Evolutionary conservation across 2,329 filamentous ascomycete species (phyloP).

Genomic region (Cladorrhinum sp.): DNA sequence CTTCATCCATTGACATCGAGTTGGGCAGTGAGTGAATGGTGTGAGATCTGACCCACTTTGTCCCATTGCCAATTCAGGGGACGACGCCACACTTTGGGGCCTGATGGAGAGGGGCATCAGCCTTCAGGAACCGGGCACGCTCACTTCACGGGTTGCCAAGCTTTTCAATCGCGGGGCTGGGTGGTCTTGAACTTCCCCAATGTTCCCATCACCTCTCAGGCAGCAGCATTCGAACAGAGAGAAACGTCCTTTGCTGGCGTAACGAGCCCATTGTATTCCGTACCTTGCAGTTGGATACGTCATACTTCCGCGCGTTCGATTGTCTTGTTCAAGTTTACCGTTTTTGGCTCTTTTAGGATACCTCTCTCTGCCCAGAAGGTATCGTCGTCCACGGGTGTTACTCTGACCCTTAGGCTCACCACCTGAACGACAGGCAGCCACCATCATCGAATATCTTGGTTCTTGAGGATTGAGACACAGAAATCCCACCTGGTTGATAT

Average conservation of each 20-base stretch:
- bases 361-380: too few species aligned
- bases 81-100: background rate
- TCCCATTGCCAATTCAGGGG: background rate
- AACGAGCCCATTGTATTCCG: background rate
- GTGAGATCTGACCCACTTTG: background rate
- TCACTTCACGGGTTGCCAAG: background rate
- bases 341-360: background rate
- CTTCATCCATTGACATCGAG: too few species aligned
- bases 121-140: background rate
- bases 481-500: background rate
- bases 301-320: constrained; percentile 2
- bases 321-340: background rate
- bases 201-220: constrained; percentile 1
- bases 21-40: background rate
- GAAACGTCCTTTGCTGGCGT: background rate
- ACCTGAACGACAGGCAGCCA: background rate
- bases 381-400: too few species aligned
- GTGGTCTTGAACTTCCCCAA: background rate
- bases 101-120: background rate
- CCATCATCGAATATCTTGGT: background rate
- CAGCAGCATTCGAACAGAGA: constrained; percentile 17
- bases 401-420: background rate
- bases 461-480: background rate
- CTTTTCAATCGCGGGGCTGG: background rate
- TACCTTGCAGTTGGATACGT: constrained; percentile 5